These are phyloP conservation scores for Boletus rubescentipes DNA, from an alignment of 768 basidiomycete genomes.

Conservation along the genomic window DNA sequence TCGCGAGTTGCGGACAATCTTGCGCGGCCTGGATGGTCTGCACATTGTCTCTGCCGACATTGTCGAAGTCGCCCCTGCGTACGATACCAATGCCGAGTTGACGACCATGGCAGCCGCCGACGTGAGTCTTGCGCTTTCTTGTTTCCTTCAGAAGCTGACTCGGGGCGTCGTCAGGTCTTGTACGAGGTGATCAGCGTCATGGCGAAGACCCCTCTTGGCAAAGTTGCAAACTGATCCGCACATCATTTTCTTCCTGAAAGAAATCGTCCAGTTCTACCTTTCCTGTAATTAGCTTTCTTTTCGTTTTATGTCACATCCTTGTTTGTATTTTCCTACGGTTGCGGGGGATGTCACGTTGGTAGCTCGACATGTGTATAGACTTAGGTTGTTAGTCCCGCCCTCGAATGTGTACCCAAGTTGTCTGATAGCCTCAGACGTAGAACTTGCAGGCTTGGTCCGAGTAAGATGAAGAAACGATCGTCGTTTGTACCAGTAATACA, in stretches of 20 bases:
- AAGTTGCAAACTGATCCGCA: conserved; percentile 33
- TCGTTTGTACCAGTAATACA: too few species aligned
- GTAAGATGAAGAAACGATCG: too few species aligned
- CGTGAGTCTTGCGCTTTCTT: conserved; percentile 32
- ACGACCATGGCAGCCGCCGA: conserved; percentile 66
- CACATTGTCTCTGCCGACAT: conserved; percentile 80
- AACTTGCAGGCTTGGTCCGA: too few species aligned
- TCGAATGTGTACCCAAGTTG: background rate
- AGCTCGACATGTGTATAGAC: too few species aligned
- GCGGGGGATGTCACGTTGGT: too few species aligned
- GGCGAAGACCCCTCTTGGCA: conserved; percentile 77
- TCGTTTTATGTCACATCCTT: background rate
- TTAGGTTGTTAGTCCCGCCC: background rate
- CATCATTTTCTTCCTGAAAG: background rate
- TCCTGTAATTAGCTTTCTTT: background rate
- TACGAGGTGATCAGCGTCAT: conserved; percentile 77
- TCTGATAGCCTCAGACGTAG: background rate
- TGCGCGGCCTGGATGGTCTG: conserved; percentile 73
- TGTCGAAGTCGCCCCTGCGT: conserved; percentile 83
- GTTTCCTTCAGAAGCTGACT: background rate
- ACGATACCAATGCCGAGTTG: conserved; percentile 65
- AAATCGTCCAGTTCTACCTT: background rate
- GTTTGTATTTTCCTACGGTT: too few species aligned
- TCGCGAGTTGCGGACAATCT: conserved; percentile 73
- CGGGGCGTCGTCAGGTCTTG: conserved; percentile 49